A percentile compares a stretch with the other conserved stretches of the same genome.
Evolutionary conservation across 352 stramenopile genomes (phyloP).

Genomic region (Globisporangium rhizosaccharum): DNA sequence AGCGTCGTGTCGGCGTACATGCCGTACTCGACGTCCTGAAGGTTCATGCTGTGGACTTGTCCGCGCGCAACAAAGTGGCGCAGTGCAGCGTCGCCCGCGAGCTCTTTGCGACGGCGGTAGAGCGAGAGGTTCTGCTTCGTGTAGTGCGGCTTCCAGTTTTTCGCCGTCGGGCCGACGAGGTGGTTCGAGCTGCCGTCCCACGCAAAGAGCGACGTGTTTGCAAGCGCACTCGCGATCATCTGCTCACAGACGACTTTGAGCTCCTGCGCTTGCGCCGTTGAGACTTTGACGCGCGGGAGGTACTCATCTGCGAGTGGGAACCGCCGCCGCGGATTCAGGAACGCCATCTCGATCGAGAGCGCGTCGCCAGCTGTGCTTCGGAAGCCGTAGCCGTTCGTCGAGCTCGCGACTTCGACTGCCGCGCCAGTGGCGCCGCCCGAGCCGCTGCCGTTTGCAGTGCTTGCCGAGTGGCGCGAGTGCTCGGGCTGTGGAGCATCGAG

Average conservation of each 20-base stretch:
- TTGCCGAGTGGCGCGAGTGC: slow-evolving; percentile 1
- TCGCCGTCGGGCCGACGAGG: slow-evolving; percentile 23
- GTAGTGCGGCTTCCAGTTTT: slow-evolving; percentile 54
- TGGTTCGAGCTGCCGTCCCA: slow-evolving; percentile 46
- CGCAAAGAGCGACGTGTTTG: slow-evolving; percentile 49
- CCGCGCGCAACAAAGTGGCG: slow-evolving; percentile 41
- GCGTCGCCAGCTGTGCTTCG: slow-evolving; percentile 42
- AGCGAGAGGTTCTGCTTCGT: slow-evolving; percentile 42
- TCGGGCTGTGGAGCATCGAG: not conserved
- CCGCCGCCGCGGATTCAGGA: slow-evolving; percentile 45
- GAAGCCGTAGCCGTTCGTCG: slow-evolving; percentile 44
- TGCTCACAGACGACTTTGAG: slow-evolving; percentile 43
- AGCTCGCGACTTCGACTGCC: slow-evolving; percentile 28
- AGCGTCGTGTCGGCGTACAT: slow-evolving; percentile 41
- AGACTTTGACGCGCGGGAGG: slow-evolving; percentile 39
- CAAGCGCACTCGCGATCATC: slow-evolving; percentile 38
- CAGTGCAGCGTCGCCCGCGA: slow-evolving; percentile 17
- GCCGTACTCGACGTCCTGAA: slow-evolving; percentile 47
- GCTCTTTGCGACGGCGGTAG: slow-evolving; percentile 40
- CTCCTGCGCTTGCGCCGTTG: slow-evolving; percentile 29
- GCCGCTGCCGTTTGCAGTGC: slow-evolving; percentile 16
- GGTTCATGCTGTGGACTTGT: slow-evolving; percentile 38
- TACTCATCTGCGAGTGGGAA: slow-evolving; percentile 53
- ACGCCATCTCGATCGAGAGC: slow-evolving; percentile 59
- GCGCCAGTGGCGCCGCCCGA: slow-evolving; percentile 16